Percentiles rank a stretch among this genome's conserved stretches.
phyloP scores from a whole-genome alignment of 352 stramenopile genomes.

The Phytophthora chlamydospora region DNA sequence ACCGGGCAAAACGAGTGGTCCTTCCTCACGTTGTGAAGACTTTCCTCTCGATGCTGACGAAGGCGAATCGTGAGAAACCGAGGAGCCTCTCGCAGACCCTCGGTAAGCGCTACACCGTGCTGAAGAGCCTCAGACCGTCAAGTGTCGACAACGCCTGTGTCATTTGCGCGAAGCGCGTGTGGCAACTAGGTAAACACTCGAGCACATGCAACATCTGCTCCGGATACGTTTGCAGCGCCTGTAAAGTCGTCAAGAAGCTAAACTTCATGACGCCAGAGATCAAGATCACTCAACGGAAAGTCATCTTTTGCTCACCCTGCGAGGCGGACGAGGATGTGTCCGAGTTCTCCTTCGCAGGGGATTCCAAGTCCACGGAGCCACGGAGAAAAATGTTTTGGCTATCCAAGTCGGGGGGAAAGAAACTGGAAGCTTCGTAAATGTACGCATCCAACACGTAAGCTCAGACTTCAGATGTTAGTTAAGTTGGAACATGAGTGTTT shows the following conservation, averaged over 20 bases:
- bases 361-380: conserved; percentile 8
- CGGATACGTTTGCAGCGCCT: conserved; percentile 29
- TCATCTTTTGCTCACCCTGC: conserved; percentile 39
- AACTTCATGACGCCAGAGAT: conserved; percentile 41
- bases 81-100: conserved; percentile 1
- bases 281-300: conserved; percentile 26
- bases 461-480: too few species aligned
- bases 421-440: too few species aligned
- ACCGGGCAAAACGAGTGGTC: conserved; percentile 16
- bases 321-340: conserved; percentile 8
- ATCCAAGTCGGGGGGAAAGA: too few species aligned
- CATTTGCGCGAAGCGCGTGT: conserved; percentile 12
- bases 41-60: conserved; percentile 31
- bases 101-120: neutral
- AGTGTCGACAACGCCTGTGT: conserved; percentile 13
- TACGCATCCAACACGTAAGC: too few species aligned
- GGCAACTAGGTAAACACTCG: conserved; percentile 15
- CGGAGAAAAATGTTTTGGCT: conserved; percentile 3
- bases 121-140: neutral
- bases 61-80: neutral
- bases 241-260: conserved; percentile 28
- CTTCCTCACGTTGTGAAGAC: conserved; percentile 26
- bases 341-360: conserved; percentile 3
- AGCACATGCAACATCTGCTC: conserved; percentile 38
- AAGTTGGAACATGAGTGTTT: too few species aligned